Base-by-base conservation (phyloP, 1,139 yeast genomes). In the Martiniozyma asiatica region DNA sequence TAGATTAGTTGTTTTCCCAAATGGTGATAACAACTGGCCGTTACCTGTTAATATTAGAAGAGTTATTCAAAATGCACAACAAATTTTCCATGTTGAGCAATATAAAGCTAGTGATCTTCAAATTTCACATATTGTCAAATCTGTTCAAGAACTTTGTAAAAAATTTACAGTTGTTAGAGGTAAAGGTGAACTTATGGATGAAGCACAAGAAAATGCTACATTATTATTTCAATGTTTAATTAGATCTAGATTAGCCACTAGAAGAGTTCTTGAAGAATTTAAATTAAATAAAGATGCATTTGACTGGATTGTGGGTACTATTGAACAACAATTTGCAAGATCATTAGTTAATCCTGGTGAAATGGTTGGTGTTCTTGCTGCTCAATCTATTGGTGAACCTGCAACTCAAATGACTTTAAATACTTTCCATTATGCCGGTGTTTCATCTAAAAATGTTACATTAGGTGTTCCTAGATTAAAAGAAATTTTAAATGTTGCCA, bases 371-470 rank as follows among this genome's bases (percentile, higher is more conserved):
- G 96, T 89, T 34, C 73, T 89, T 51, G 99, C 98, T 34, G 98
- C 99, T 1, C 99, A 89, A 63, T 85, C 96, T 27, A 89, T 89
- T 63, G 99, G 99, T 65, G 99, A 89, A 58, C 99, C 99, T 31
- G 98, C 98, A 17, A 89, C 99, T 17, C 99, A 89, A 61, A 89
- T 89, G 99, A 89, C 99, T 0, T 71, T 89, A 61, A 89, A 89
- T 55, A 89, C 99, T 46, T 92, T 92, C 94, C 99, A 92, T 67
- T 92, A 87, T 67, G 99, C 99, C 19, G 99, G 99, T 80, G 98
- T 92, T 39, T 89, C 97, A 24, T 87, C 97, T 8, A 92, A 89
- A 76, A 92, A 92, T 58, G 98, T 92, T 37, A 92, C 99, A 5
- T 73, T 93, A 47, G 99, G 99, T 73, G 98, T 92, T 53, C 99